phyloP scores from a whole-genome alignment of 345 rosid species.

The Eucalyptus fibrosa region DNA sequence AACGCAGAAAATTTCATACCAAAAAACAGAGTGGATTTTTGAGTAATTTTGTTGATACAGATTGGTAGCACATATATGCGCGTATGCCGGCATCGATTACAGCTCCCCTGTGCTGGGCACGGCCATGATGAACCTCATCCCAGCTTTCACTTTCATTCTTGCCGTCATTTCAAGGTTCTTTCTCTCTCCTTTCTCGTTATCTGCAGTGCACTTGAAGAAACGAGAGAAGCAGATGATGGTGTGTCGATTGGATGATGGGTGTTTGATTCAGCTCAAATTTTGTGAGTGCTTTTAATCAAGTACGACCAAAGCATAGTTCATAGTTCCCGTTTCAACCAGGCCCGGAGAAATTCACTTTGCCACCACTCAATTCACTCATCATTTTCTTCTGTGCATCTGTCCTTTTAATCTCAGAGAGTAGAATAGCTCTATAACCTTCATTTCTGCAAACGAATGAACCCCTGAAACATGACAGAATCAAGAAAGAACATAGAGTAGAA shows the following conservation, averaged over 20 bases:
- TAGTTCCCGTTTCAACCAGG: not conserved
- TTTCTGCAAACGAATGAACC: not conserved
- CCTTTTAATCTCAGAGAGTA: not conserved
- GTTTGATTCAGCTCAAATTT: not conserved
- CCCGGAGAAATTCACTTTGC: not conserved
- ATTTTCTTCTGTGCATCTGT: not conserved
- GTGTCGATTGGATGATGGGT: not conserved
- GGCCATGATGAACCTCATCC: conserved; percentile 40
- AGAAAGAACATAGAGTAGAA: not conserved
- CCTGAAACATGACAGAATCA: not conserved
- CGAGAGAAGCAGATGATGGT: not conserved
- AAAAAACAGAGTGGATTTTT: not conserved
- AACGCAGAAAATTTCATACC: not conserved
- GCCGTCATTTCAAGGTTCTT: conserved; percentile 32
- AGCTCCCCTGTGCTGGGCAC: conserved; percentile 39
- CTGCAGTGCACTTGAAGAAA: not conserved
- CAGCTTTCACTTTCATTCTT: conserved; percentile 34
- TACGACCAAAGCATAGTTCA: not conserved
- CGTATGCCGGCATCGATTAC: conserved; percentile 24
- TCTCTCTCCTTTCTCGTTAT: not conserved
- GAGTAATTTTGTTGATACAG: not conserved
- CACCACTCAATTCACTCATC: not conserved
- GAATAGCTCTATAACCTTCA: not conserved
- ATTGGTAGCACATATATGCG: conserved; percentile 12
- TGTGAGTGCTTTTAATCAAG: not conserved